Evolutionary conservation across 2,329 filamentous ascomycete genomes (phyloP).

Genomic region (Exophiala sp.): DNA sequence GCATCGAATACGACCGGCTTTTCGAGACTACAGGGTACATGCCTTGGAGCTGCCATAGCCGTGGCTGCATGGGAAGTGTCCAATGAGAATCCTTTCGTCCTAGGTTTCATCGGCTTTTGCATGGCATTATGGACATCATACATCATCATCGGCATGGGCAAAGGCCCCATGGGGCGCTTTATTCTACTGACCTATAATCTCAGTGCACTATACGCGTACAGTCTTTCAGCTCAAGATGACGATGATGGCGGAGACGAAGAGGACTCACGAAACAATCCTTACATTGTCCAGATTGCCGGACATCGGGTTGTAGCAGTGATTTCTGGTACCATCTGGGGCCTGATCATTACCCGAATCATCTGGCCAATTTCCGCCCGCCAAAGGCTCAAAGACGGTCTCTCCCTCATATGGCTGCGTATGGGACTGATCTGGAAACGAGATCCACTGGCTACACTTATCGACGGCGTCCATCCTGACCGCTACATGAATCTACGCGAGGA

Average conservation of each 20-base stretch:
- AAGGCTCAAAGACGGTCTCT: conserved; percentile 85
- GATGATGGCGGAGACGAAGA: conserved; percentile 73
- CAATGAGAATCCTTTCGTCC: conserved; percentile 66
- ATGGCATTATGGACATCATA: conserved; percentile 83
- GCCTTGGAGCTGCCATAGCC: conserved; percentile 73
- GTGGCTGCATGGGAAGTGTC: conserved; percentile 74
- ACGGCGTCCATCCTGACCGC: conserved; percentile 54
- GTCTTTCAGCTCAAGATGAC: conserved; percentile 72
- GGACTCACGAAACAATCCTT: conserved; percentile 76
- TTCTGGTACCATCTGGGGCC: conserved; percentile 83
- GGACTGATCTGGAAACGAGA: conserved; percentile 95
- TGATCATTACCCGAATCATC: conserved; percentile 81
- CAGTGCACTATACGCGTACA: conserved; percentile 90
- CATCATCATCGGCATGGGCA: conserved; percentile 77
- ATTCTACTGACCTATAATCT: conserved; percentile 96
- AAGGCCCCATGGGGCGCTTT: conserved; percentile 87
- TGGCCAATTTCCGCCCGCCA: conserved; percentile 89
- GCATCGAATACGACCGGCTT: conserved; percentile 90
- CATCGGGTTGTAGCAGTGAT: conserved; percentile 86
- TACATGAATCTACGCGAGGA: conserved; percentile 91
- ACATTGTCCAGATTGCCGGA: conserved; percentile 81
- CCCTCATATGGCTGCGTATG: conserved; percentile 90
- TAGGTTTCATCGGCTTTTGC: conserved; percentile 78
- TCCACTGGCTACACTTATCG: conserved; percentile 70
- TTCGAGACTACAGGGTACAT: conserved; percentile 80